These are phyloP conservation scores for Oidium heveae DNA, from an alignment of 2,329 filamentous ascomycete species.

Conservation along the genomic window DNA sequence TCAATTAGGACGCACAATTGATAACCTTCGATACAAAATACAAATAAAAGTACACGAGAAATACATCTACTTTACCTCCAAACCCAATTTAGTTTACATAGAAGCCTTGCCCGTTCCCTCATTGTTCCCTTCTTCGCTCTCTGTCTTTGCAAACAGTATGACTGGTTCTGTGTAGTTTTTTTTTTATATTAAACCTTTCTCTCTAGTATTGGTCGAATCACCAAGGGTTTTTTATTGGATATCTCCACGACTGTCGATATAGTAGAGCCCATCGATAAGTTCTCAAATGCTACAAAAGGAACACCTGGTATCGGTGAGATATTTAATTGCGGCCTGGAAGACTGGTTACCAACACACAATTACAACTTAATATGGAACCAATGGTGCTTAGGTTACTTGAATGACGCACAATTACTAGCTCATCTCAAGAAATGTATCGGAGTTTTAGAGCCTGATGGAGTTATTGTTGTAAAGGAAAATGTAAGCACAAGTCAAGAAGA, in stretches of 20 bases:
- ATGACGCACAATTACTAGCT: slow-evolving; percentile 41
- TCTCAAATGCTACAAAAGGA: slow-evolving; percentile 36
- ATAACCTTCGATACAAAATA: not conserved
- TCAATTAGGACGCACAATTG: too few relatives aligned
- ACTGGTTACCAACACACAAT: slow-evolving; percentile 29
- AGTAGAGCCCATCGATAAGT: slow-evolving; percentile 64
- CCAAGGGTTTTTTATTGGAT: slow-evolving; percentile 46
- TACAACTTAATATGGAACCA: slow-evolving; percentile 80
- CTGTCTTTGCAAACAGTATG: too few relatives aligned
- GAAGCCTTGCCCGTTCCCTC: too few relatives aligned
- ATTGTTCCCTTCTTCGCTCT: too few relatives aligned
- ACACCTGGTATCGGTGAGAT: slow-evolving; percentile 34
- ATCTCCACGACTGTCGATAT: slow-evolving; percentile 53
- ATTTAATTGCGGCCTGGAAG: slow-evolving; percentile 48
- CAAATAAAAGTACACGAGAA: not conserved
- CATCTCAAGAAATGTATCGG: slow-evolving; percentile 38
- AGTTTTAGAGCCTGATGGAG: slow-evolving; percentile 24
- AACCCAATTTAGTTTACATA: not conserved
- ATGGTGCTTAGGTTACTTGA: slow-evolving; percentile 72
- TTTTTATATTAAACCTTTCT: not conserved
- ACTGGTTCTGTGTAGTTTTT: not conserved
- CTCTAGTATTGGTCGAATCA: slow-evolving; percentile 49
- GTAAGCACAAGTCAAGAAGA: slow-evolving; percentile 32
- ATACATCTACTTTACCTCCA: not conserved
- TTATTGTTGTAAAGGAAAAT: slow-evolving; percentile 66